These are phyloP conservation scores for Ganoderma lingzhi DNA, from an alignment of 1,284 basidiomycete species.

Conservation along the genomic window DNA sequence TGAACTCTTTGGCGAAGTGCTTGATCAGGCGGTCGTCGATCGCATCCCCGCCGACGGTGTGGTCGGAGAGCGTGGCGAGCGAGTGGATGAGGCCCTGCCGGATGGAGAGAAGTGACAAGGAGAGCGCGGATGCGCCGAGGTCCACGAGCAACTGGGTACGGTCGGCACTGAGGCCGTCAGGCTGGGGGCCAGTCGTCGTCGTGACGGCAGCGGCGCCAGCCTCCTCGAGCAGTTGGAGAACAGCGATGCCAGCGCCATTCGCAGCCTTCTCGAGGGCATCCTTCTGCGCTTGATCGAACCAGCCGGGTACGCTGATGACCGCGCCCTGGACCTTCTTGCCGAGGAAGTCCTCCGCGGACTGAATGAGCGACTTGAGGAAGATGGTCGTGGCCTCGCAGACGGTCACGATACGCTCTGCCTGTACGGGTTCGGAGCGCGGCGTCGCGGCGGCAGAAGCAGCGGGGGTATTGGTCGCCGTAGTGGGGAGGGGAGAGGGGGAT, in stretches of 20 bases:
- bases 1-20: conserved; percentile 96
- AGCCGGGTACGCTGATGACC: conserved; percentile 86
- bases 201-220: conserved; percentile 78
- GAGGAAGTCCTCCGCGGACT: conserved; percentile 93
- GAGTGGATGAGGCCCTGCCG: conserved; percentile 72
- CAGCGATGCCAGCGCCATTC: conserved; percentile 82
- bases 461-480: conserved; percentile 64
- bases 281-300: conserved; percentile 77
- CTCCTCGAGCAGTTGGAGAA: conserved; percentile 89
- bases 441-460: conserved; percentile 77
- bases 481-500: conserved; percentile 66
- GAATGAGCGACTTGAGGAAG: conserved; percentile 87
- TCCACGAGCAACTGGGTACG: conserved; percentile 79
- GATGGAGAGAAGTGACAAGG: conserved; percentile 68
- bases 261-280: conserved; percentile 80
- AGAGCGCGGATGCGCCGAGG: conserved; percentile 72
- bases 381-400: conserved; percentile 87
- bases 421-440: conserved; percentile 82
- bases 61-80: conserved; percentile 56
- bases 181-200: conserved; percentile 56
- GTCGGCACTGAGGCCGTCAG: conserved; percentile 55
- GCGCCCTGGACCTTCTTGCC: conserved; percentile 85
- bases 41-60: conserved; percentile 62
- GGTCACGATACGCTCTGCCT: conserved; percentile 80
- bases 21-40: conserved; percentile 89